A percentile compares a stretch with the other conserved stretches of the same genome.
phyloP scores from a whole-genome alignment of 768 basidiomycete genomes.

The Candolleomyces aberdarensis region DNA sequence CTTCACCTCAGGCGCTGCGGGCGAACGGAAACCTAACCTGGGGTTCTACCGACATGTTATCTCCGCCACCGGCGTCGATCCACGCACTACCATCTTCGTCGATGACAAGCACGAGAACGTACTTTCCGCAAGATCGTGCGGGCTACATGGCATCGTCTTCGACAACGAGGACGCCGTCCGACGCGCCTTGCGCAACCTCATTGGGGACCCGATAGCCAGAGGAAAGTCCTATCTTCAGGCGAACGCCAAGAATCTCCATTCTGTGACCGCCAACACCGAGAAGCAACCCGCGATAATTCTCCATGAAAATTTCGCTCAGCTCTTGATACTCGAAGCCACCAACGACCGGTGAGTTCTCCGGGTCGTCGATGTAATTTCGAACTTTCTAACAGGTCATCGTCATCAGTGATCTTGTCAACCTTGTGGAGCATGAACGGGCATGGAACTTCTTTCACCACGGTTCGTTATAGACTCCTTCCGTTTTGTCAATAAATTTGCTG shows the following conservation, averaged over 20 bases:
- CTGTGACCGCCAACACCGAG: conserved; percentile 37
- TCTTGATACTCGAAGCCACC: conserved; percentile 55
- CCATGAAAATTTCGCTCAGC: conserved; percentile 56
- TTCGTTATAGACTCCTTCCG: neutral
- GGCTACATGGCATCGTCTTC: conserved; percentile 53
- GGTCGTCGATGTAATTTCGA: neutral
- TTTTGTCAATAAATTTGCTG: conserved; percentile 1
- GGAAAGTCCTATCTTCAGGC: conserved; percentile 37
- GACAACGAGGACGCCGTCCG: conserved; percentile 38
- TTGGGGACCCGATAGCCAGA: conserved; percentile 43
- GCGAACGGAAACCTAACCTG: conserved; percentile 56
- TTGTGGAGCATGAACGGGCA: conserved; percentile 37
- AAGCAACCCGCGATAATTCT: conserved; percentile 30
- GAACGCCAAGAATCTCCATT: conserved; percentile 39
- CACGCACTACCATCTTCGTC: conserved; percentile 47
- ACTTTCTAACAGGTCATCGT: neutral
- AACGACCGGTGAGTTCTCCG: conserved; percentile 32
- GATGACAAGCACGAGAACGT: conserved; percentile 63
- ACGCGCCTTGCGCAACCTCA: conserved; percentile 43
- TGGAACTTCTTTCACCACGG: conserved; percentile 58
- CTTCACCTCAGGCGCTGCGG: conserved; percentile 49
- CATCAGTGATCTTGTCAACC: conserved; percentile 40
- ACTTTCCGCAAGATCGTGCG: conserved; percentile 52
- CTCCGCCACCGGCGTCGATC: conserved; percentile 40
- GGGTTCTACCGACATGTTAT: conserved; percentile 52